Conservation (phyloP, 345 rosid species). For the Eucalyptus polybractea region DNA sequence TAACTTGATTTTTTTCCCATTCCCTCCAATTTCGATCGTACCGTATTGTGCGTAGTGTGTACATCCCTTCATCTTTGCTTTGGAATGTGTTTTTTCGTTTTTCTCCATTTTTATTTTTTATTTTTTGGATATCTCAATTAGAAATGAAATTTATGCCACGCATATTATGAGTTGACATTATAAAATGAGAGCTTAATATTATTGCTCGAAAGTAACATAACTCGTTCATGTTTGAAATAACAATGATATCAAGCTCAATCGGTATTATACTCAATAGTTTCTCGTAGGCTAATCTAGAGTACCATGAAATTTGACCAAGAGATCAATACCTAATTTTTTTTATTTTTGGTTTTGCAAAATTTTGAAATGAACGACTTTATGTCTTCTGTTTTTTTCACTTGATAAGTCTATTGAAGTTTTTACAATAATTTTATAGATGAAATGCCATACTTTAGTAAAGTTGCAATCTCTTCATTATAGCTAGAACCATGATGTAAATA, state of each 20-base stretch:
- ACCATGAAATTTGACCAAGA: not conserved
- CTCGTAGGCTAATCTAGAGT: accelerated
- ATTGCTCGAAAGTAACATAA: accelerated
- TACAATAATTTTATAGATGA: not conserved
- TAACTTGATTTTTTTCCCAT: not conserved
- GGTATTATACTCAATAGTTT: not conserved
- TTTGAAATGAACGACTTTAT: not conserved
- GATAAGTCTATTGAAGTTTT: not conserved
- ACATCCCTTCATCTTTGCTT: not conserved
- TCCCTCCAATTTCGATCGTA: not conserved
- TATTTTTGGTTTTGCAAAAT: not conserved
- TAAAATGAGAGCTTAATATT: not conserved
- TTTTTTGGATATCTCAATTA: not conserved
- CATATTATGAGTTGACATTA: accelerated
- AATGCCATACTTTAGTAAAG: not conserved
- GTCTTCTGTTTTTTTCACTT: not conserved
- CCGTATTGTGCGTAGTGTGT: not conserved
- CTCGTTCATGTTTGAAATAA: accelerated
- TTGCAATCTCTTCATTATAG: no score
- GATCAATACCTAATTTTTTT: not conserved
- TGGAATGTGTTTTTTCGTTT: not conserved
- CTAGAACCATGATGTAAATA: no score
- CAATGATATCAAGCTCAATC: accelerated
- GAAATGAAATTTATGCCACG: accelerated
- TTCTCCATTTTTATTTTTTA: accelerated